Conservation (phyloP, 2,329 filamentous ascomycete species). For the Sporothrix protearum region DNA sequence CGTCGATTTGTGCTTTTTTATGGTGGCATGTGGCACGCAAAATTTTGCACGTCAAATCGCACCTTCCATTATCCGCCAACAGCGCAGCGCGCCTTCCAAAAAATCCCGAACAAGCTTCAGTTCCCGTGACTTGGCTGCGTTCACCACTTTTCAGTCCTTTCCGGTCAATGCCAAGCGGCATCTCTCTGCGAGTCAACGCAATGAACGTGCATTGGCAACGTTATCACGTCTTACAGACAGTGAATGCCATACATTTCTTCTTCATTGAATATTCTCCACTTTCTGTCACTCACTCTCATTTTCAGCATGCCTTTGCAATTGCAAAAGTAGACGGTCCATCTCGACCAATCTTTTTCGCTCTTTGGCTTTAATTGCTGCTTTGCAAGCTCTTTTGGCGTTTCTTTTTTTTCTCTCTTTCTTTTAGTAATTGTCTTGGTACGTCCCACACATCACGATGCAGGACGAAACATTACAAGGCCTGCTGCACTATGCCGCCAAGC, state of each 20-base stretch:
- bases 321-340: not conserved
- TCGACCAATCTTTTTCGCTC: not conserved
- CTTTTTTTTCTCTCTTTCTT: not conserved
- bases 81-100: not conserved
- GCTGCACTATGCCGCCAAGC: constrained; percentile 57
- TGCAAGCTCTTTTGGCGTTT: not conserved
- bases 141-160: not conserved
- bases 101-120: not conserved
- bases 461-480: constrained; percentile 25
- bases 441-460: not conserved
- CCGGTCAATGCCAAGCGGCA: not conserved
- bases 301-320: not conserved
- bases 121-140: constrained; percentile 2
- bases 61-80: not conserved
- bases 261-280: not conserved
- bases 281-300: not conserved
- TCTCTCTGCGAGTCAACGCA: not conserved
- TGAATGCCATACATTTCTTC: not conserved
- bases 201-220: not conserved
- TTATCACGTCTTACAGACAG: not conserved
- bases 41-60: not conserved
- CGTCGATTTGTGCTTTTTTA: not conserved
- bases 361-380: not conserved
- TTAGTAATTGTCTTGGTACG: not conserved
- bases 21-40: not conserved